phyloP scores from a whole-genome alignment of 2,329 filamentous ascomycete species.

The Aspergillus novoparasiticus region DNA sequence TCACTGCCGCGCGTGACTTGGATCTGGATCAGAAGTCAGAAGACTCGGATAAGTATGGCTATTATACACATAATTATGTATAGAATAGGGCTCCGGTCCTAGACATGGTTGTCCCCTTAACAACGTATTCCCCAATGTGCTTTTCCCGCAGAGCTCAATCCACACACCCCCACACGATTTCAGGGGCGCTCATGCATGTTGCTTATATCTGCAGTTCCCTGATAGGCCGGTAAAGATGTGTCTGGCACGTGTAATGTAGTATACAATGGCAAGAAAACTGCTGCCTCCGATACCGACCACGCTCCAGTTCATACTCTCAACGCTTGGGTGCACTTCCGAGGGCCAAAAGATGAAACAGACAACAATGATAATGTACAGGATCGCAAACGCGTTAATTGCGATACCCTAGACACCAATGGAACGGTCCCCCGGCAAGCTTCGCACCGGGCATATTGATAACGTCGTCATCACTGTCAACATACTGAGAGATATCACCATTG shows the following conservation, averaged over 20 bases:
- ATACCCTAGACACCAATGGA: neutral
- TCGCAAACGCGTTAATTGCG: neutral
- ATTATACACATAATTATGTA: too few species aligned
- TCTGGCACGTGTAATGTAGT: neutral
- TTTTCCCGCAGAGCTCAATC: too few species aligned
- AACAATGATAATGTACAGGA: neutral
- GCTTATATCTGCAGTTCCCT: neutral
- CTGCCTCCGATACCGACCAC: neutral
- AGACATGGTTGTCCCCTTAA: too few species aligned
- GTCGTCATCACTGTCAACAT: neutral
- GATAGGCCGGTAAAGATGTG: neutral
- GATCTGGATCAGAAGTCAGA: too few species aligned
- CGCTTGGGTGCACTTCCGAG: neutral
- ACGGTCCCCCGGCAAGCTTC: neutral
- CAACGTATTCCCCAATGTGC: fast-evolving
- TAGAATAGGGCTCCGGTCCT: too few species aligned
- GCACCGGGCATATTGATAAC: neutral
- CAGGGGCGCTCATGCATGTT: too few species aligned
- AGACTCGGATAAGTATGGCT: too few species aligned
- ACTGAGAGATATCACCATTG: too few species aligned
- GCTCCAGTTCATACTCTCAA: neutral
- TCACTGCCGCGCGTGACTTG: too few species aligned
- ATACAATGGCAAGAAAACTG: neutral
- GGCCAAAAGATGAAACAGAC: neutral
- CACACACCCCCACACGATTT: too few species aligned